Evolutionary conservation across 225 moss, liverwort and hornwort genomes (phyloP), one percentile per base, ranked within the genome.

Genomic region (Antitrichia curtipendula): DNA sequence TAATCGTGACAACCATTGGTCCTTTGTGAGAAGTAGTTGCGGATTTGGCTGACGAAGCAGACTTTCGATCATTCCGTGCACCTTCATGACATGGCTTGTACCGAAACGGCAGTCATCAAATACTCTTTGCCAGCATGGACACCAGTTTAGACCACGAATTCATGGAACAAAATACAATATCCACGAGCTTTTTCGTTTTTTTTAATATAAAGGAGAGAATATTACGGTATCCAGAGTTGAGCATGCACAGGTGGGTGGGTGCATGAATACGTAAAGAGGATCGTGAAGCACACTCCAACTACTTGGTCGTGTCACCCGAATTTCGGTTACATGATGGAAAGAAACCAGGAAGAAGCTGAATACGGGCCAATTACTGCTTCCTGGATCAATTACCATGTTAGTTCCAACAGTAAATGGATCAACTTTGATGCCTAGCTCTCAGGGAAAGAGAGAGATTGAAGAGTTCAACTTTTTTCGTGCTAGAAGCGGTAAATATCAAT

Each of bases 241-340:
- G 64, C 80, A 74, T 87, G 87, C 74, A 82, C 54, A 75, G 54
- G 75, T 82, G 41, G 53, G 75, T 82, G 52, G 59, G 38, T 81
- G 86, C 78, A 87, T 71, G 80, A 50, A 61, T 36, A 22, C 72
- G 28, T 62, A 52, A 62, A 84, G 84, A 61, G 72, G 80, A 71
- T 85, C 88, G 84, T 88, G 84, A 61, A 52, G 40, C 27, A 72
- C 84, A 84, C 84, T 88, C 88, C 84, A 88, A 62, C 88, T 85
- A 88, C 88, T 85, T 80, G 60, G 84, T 88, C 78, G 27, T 80
- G 84, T 73, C 69, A 32, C 88, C 80, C 53, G 62, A 71, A 88
- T 69, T 78, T 68, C 84, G 80, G 84, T 79, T 72, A 62, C 41
- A 61, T 57, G 43, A 80, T 80, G 79, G 62, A 63, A 62, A 76